Conservation (phyloP, 345 rosid genomes). For the Pelargonium nanum region DNA sequence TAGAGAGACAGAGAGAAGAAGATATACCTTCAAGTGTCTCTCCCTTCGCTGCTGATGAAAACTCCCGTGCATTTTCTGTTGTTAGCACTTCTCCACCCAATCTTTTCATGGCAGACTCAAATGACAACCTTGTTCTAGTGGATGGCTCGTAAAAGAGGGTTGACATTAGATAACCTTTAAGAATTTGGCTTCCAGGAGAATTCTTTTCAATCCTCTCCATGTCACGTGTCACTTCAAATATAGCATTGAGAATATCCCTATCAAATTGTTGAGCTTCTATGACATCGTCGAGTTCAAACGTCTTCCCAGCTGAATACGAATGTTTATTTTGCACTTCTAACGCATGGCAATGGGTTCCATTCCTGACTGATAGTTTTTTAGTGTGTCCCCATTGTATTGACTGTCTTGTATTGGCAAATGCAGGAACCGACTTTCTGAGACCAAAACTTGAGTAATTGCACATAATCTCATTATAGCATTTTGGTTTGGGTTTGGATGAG, state of each 20-base stretch:
- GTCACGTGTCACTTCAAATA: slow-evolving; percentile 70
- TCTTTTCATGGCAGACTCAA: slow-evolving; percentile 97
- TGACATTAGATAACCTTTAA: slow-evolving; percentile 85
- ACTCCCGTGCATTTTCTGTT: slow-evolving; percentile 89
- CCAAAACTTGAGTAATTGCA: slow-evolving; percentile 14
- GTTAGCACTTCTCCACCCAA: slow-evolving; percentile 93
- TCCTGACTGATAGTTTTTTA: slow-evolving; percentile 7
- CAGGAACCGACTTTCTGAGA: slow-evolving; percentile 14
- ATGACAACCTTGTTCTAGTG: slow-evolving; percentile 88
- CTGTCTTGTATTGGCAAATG: slow-evolving; percentile 14
- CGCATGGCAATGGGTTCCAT: slow-evolving; percentile 27
- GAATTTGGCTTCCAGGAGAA: slow-evolving; percentile 63
- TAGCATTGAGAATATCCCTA: slow-evolving; percentile 57
- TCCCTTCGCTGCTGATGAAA: slow-evolving; percentile 94
- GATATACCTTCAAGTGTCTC: slow-evolving; percentile 88
- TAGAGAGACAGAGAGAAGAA: no score
- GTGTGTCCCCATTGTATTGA: slow-evolving; percentile 14
- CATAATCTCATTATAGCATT: slow-evolving; percentile 12
- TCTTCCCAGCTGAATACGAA: slow-evolving; percentile 27
- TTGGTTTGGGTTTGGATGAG: slow-evolving; percentile 2
- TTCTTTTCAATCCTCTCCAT: slow-evolving; percentile 79
- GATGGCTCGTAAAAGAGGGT: slow-evolving; percentile 96
- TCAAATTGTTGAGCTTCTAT: slow-evolving; percentile 94
- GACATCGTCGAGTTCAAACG: slow-evolving; percentile 69
- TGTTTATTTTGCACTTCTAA: slow-evolving; percentile 22